phyloP scores from a whole-genome alignment of 2,329 filamentous ascomycete species.

The Fusarium xyrophilum region DNA sequence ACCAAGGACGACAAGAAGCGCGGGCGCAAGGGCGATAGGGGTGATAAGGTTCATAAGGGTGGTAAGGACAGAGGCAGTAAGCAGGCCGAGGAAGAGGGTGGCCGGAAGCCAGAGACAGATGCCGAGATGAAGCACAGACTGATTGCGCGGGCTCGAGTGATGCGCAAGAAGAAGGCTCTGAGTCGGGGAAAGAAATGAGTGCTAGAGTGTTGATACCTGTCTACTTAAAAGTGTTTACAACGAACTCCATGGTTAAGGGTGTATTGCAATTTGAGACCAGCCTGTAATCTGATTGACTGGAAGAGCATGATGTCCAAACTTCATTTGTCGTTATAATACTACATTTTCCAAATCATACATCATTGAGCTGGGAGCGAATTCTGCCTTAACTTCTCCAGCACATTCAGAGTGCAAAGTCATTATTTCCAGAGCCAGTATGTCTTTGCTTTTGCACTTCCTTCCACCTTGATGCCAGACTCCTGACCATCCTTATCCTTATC shows the following conservation, averaged over 20 bases:
- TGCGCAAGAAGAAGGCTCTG: conserved; percentile 71
- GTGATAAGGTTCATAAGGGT: conserved; percentile 17
- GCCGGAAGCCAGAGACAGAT: conserved; percentile 48
- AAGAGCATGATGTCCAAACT: neutral
- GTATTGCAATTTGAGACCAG: conserved; percentile 8
- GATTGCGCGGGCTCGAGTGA: conserved; percentile 83
- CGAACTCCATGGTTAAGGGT: neutral
- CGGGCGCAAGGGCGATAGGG: conserved; percentile 29
- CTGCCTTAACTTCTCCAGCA: neutral
- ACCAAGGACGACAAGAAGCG: conserved; percentile 34
- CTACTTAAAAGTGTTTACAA: conserved; percentile 27
- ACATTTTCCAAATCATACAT: conserved; percentile 21
- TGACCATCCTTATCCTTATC: conserved; percentile 24
- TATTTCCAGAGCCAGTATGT: conserved; percentile 54
- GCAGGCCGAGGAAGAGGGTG: conserved; percentile 29
- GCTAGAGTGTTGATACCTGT: conserved; percentile 25
- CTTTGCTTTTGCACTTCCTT: conserved; percentile 38
- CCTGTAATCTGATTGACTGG: neutral
- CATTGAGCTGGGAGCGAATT: conserved; percentile 19
- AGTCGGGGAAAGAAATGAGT: conserved; percentile 45
- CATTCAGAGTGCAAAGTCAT: neutral
- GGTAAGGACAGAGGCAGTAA: neutral
- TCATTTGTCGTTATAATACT: conserved; percentile 4
- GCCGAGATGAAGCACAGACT: conserved; percentile 70
- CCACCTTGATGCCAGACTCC: conserved; percentile 11